Evolutionary conservation across 2,329 filamentous ascomycete species (phyloP).

Genomic region (Rhytidhysteron rufulum): DNA sequence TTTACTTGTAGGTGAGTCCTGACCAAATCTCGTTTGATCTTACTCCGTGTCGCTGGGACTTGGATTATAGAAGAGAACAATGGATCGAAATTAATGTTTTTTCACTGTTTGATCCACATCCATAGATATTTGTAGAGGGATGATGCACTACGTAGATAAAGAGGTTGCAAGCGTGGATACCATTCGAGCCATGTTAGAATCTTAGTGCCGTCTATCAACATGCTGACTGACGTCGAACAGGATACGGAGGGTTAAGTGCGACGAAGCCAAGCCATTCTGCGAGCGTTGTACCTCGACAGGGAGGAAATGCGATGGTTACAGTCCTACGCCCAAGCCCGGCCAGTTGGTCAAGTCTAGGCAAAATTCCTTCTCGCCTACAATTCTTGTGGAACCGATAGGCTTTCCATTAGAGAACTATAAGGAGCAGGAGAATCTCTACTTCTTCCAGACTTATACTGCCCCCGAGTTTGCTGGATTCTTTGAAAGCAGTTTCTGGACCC

Average conservation of each 20-base stretch:
- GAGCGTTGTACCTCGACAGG: slow-evolving; percentile 53
- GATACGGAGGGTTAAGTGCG: slow-evolving; percentile 56
- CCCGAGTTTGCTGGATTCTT: slow-evolving; percentile 24
- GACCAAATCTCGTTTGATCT: neutral
- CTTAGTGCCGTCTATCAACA: neutral
- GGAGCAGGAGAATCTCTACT: slow-evolving; percentile 14
- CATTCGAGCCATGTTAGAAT: too few relatives aligned
- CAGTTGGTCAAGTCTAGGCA: neutral
- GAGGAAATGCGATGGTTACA: slow-evolving; percentile 56
- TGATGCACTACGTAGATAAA: neutral
- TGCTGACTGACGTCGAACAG: slow-evolving; percentile 24
- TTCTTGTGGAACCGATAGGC: neutral
- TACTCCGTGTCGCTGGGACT: too few relatives aligned
- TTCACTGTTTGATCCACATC: too few relatives aligned
- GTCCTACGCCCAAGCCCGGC: neutral
- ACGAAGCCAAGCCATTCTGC: slow-evolving; percentile 53
- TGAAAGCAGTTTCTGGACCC: slow-evolving; percentile 28
- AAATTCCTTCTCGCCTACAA: neutral
- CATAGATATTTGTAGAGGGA: too few relatives aligned
- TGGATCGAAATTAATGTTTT: too few relatives aligned
- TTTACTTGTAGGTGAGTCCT: slow-evolving; percentile 16
- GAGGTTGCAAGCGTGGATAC: neutral
- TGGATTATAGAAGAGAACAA: too few relatives aligned
- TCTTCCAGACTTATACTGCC: slow-evolving; percentile 23
- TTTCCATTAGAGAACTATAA: neutral